These are phyloP conservation scores for Camelina sativa DNA, from an alignment of 345 rosid species.

Conservation along the genomic window DNA sequence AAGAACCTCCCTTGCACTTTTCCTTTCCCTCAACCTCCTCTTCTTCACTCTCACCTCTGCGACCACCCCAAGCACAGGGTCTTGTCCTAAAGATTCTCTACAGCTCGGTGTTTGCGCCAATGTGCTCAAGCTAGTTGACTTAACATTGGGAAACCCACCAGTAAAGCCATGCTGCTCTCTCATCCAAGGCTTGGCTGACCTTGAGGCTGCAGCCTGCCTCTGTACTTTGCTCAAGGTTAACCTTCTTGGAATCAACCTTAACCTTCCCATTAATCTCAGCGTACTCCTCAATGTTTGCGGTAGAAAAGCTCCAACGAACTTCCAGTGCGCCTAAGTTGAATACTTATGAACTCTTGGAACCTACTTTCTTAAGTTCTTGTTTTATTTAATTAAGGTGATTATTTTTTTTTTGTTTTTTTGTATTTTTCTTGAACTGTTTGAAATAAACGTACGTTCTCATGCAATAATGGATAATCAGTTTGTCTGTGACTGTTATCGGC, in stretches of 20 bases:
- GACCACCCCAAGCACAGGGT: conserved; percentile 10
- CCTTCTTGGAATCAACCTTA: conserved; percentile 53
- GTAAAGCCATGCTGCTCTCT: conserved; percentile 50
- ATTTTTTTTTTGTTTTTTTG: not conserved
- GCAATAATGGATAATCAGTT: conserved; percentile 13
- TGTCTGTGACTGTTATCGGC: not conserved
- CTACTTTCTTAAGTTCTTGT: conserved; percentile 5
- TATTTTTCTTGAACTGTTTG: not conserved
- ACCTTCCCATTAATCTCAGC: conserved; percentile 50
- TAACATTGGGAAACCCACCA: conserved; percentile 49
- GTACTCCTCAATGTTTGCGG: conserved; percentile 51
- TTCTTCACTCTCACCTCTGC: conserved; percentile 55
- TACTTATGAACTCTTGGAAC: not conserved
- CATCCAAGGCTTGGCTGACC: conserved; percentile 50
- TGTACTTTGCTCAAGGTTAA: conserved; percentile 52
- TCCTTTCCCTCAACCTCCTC: conserved; percentile 56
- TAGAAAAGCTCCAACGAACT: conserved; percentile 35
- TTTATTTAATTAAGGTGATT: conserved; percentile 1
- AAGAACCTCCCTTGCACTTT: conserved; percentile 57
- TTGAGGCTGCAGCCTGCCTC: conserved; percentile 61
- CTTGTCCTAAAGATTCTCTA: conserved; percentile 50
- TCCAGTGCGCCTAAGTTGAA: conserved; percentile 45
- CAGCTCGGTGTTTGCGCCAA: conserved; percentile 49
- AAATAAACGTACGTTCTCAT: conserved; percentile 22
- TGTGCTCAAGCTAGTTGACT: conserved; percentile 45